Percentiles rank a stretch among this genome's conserved stretches.
phyloP scores from a whole-genome alignment of 257 asterid species.

The Nicotiana obtusifolia region DNA sequence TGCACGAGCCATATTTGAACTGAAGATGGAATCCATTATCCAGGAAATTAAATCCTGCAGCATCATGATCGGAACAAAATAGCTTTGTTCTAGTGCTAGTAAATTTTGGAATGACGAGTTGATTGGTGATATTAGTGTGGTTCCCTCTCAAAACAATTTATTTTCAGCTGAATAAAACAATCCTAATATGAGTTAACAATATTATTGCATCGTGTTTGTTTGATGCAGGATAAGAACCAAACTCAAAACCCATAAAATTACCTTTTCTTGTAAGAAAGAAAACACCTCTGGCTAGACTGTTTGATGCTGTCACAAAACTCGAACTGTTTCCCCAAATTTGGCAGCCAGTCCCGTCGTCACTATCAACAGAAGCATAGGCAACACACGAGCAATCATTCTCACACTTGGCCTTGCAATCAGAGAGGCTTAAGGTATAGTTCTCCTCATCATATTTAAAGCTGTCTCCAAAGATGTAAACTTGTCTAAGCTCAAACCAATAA shows the following conservation, averaged over 20 bases:
- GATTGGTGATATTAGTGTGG: background rate
- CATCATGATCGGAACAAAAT: background rate
- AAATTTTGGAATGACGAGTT: background rate
- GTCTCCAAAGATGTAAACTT: slow-evolving; percentile 3
- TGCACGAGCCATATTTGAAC: background rate
- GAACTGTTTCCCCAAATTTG: slow-evolving; percentile 6
- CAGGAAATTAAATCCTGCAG: background rate
- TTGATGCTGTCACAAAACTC: background rate
- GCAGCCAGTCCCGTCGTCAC: slow-evolving; percentile 8
- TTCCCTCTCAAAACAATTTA: background rate
- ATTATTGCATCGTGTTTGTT: background rate
- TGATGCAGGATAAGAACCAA: background rate
- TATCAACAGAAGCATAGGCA: slow-evolving; percentile 15
- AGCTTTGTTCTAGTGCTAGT: background rate
- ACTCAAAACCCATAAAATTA: background rate
- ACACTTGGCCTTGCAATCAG: slow-evolving; percentile 24
- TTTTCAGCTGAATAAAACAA: background rate
- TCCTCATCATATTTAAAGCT: slow-evolving; percentile 6
- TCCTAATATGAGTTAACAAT: background rate
- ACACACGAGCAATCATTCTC: slow-evolving; percentile 17
- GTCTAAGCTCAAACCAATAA: background rate
- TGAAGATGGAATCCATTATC: background rate
- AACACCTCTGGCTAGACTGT: background rate
- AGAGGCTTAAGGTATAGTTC: slow-evolving; percentile 11
- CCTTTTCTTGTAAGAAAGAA: slow-evolving; percentile 9